Evolutionary conservation across 2,329 filamentous ascomycete species (phyloP), one percentile per base, ranked within the genome.

Genomic region (Aureobasidium sp.): DNA sequence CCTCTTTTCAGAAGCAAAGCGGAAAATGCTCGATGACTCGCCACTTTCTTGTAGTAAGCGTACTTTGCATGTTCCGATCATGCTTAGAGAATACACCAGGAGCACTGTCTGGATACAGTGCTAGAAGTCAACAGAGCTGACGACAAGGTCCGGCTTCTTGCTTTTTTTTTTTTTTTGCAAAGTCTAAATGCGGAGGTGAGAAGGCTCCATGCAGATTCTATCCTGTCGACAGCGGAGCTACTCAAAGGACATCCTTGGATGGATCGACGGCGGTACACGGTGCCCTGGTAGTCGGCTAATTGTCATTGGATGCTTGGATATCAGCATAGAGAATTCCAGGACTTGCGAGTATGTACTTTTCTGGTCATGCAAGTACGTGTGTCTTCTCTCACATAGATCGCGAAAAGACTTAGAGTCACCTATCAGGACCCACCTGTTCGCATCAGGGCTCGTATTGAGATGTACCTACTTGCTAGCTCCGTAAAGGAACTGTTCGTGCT

Each of bases 151-250:
- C 41, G 55, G 55, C 29, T 59, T 37, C 55, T 47, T 37, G 20
- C 41, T 47, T 26, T 29, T 26, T 20, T 43, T 24, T 20, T 20
- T 20, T 20, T 44, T 6, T 44, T 29, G 55, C 43, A 46, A 37
- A 59, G 55, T 47, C 41, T 59, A 26, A 27, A 59, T n/a, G 29
- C 41, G 29, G 29, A 46, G 41, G 29, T 59, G 41, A 20, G 43
- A 59, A 59, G 55, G 55, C 55, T 59, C 44, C 20, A 24, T 56
- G 39, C 52, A 56, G 37, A 56, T 32, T 44, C 24, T 56, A 41
- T n/a, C 29, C 29, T 57, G n/a, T 47, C 55, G 43, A 47, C 55
- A 37, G 10, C 41, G 43, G 37, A 9, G 29, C 10, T 9, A 13
- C 15, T 15, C 29, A 29, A 29, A 26, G 8, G 29, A 15, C 3